Percentiles rank a stretch among this genome's conserved stretches.
These are phyloP conservation scores for Hypoxylon sp. DNA, from an alignment of 2,329 filamentous ascomycete genomes.

Conservation along the genomic window DNA sequence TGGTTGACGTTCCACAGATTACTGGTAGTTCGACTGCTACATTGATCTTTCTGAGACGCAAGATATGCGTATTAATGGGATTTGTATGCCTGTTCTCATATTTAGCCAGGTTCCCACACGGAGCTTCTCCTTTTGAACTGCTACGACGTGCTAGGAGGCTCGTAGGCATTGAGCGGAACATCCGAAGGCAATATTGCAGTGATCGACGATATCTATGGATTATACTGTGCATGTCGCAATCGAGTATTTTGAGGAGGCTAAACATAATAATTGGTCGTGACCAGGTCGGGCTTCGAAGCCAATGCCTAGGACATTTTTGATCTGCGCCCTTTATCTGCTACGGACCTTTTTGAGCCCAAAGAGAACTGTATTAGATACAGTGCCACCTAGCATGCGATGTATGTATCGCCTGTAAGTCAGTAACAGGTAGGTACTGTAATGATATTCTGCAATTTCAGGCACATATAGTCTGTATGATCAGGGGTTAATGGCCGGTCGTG, in stretches of 20 bases:
- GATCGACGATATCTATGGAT: not conserved
- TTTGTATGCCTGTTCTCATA: not conserved
- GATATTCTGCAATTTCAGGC: not conserved
- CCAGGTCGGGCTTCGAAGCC: not conserved
- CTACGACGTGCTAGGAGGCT: not conserved
- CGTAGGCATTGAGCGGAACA: not conserved
- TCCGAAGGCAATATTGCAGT: not conserved
- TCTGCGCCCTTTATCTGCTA: not conserved
- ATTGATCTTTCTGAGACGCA: not conserved
- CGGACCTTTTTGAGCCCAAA: too few species aligned
- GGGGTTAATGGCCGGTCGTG: not conserved
- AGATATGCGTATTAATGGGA: not conserved
- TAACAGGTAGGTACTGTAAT: not conserved
- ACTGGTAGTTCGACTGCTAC: not conserved
- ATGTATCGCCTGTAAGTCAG: not conserved
- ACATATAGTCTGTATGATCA: not conserved
- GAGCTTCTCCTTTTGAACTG: not conserved
- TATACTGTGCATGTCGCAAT: not conserved
- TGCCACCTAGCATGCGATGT: not conserved
- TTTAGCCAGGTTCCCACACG: not conserved
- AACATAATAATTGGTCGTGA: not conserved
- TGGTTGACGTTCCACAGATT: not conserved
- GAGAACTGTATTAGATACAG: too few species aligned
- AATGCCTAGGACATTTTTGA: not conserved
- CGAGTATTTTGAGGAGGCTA: not conserved